A percentile compares a stretch with the other conserved stretches of the same genome.
Conservation (phyloP, 2,329 filamentous ascomycete genomes). For the Pseudogymnoascus sp. region DNA sequence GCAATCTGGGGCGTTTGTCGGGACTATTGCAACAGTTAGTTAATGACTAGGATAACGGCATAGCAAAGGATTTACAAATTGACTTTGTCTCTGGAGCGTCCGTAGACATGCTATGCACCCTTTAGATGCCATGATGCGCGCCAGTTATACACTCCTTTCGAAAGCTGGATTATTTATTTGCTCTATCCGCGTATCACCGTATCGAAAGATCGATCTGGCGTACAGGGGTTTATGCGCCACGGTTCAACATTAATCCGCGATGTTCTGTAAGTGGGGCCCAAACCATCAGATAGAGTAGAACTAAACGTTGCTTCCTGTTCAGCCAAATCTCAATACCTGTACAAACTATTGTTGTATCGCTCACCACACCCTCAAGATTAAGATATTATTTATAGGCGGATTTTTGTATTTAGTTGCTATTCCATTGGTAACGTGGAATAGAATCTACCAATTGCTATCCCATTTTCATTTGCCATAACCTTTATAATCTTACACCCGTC, state of each 20-base stretch:
- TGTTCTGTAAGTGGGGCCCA: neutral
- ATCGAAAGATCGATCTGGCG: neutral
- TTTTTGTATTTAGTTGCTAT: neutral
- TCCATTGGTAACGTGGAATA: neutral
- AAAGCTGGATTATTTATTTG: conserved; percentile 2
- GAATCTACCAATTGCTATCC: neutral
- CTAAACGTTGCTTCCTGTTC: neutral
- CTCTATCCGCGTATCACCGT: neutral
- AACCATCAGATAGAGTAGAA: neutral
- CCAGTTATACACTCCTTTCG: neutral
- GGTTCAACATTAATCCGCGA: neutral
- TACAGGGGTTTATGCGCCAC: neutral
- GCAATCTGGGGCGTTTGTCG: conserved; percentile 11
- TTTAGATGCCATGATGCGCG: conserved; percentile 9
- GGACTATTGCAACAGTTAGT: conserved; percentile 14
- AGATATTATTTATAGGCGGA: neutral
- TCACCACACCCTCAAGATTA: neutral
- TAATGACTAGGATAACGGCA: neutral
- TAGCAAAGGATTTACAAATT: conserved; percentile 11
- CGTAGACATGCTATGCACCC: conserved; percentile 26
- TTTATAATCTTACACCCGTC: neutral
- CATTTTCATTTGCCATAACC: neutral
- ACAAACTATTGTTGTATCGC: neutral
- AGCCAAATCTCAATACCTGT: neutral
- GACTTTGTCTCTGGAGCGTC: conserved; percentile 20